phyloP scores from a whole-genome alignment of 2,329 filamentous ascomycete species.

The Exophiala calicioides region DNA sequence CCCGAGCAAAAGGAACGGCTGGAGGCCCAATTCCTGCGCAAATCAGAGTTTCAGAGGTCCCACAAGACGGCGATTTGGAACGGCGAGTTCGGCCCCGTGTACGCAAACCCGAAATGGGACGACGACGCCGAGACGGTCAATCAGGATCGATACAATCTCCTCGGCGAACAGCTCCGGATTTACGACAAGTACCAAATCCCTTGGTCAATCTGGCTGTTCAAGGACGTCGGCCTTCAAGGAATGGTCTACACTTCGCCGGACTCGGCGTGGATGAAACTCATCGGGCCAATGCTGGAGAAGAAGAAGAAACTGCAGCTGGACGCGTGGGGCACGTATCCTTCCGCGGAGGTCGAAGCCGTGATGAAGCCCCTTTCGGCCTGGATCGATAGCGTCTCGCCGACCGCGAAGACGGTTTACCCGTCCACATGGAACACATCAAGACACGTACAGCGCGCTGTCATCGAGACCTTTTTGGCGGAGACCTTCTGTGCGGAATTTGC shows the following conservation, averaged over 20 bases:
- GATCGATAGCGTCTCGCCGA: conserved; percentile 24
- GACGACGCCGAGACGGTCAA: conserved; percentile 33
- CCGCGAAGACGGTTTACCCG: conserved; percentile 43
- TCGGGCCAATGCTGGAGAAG: conserved; percentile 57
- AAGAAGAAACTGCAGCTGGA: conserved; percentile 57
- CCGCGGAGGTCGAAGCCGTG: conserved; percentile 44
- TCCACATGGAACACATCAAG: conserved; percentile 53
- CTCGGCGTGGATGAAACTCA: conserved; percentile 53
- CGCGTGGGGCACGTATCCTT: conserved; percentile 54
- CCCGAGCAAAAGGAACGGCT: conserved; percentile 44
- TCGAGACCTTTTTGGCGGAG: conserved; percentile 53
- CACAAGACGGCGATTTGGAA: conserved; percentile 53
- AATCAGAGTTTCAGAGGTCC: conserved; percentile 50
- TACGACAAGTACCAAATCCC: conserved; percentile 55
- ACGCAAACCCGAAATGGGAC: conserved; percentile 33
- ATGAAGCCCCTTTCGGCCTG: conserved; percentile 39
- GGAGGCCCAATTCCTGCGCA: conserved; percentile 48
- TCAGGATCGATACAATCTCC: conserved; percentile 47
- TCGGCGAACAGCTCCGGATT: conserved; percentile 52
- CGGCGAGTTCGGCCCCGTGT: conserved; percentile 55
- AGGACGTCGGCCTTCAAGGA: conserved; percentile 59
- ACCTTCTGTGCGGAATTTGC: conserved; percentile 58
- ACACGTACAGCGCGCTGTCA: conserved; percentile 49
- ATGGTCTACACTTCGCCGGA: conserved; percentile 54
- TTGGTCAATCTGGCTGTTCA: conserved; percentile 64